Evolutionary conservation across 2,329 filamentous ascomycete genomes (phyloP).

Genomic region (Cladosporium phlei): DNA sequence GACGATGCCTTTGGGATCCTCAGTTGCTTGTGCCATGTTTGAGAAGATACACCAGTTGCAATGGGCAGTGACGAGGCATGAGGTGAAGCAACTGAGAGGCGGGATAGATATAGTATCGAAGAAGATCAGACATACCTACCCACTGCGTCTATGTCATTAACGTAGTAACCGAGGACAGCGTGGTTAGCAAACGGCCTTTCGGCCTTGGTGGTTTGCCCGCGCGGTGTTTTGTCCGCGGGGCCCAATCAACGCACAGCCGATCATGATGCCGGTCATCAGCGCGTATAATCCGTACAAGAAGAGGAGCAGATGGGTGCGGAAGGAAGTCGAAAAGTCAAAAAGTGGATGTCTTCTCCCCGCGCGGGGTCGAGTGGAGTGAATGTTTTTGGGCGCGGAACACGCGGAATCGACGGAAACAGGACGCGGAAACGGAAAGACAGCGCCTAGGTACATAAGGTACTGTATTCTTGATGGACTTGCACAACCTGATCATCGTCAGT

Average conservation of each 20-base stretch:
- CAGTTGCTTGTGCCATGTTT: conserved; percentile 23
- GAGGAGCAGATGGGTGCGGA: too few species aligned
- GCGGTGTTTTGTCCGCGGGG: conserved; percentile 3
- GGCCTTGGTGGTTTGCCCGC: conserved; percentile 12
- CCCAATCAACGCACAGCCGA: conserved; percentile 3
- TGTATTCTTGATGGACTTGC: too few species aligned
- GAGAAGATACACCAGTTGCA: not conserved
- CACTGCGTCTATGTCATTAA: too few species aligned
- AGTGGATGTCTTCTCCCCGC: too few species aligned
- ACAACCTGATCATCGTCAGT: too few species aligned
- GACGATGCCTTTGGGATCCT: conserved; percentile 25
- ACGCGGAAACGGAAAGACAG: conserved; percentile 1
- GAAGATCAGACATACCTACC: not conserved
- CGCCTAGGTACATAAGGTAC: too few species aligned
- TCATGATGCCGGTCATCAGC: conserved; percentile 3
- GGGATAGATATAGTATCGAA: conserved; percentile 1
- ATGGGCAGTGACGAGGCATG: not conserved
- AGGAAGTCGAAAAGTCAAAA: too few species aligned
- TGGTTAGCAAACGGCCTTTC: too few species aligned
- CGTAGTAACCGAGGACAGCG: conserved; percentile 11
- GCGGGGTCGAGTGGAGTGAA: conserved; percentile 6
- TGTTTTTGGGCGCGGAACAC: not conserved
- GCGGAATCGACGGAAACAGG: too few species aligned
- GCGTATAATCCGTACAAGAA: not conserved
- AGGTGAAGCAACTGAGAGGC: not conserved